Evolutionary conservation across 805 yeast genomes (phyloP), one percentile per base, ranked within the genome.

Genomic region (Candida hispaniensis): DNA sequence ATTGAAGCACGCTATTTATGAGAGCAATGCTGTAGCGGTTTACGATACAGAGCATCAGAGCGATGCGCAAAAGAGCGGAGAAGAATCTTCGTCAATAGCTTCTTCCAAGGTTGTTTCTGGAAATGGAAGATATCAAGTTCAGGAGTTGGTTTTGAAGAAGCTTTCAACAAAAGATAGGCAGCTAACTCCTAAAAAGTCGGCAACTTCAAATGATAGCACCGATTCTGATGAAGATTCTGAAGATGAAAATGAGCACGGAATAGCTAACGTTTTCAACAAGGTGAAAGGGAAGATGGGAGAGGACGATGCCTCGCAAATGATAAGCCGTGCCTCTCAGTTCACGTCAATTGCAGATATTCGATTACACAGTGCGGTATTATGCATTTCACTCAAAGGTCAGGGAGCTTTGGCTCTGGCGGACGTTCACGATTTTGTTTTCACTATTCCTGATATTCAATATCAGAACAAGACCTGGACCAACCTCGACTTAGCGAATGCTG

Each of bases 301-400:
- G 11, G 56, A 52, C 7, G 73, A 66, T 23, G 52, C 71, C 13
- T 61, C 71, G 15, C 67, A 71, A 43, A 83, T 88, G 94, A 58
- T 83, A 4, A 58, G 63, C 27, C 61, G 96, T 30, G 82, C 96
- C 1, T 69, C 80, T 16, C 71, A 70, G 39, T 81, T 71, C 50
- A 63, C 79, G 54, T 76, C 80, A 45, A 71, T 86, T 41, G 70
- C 73, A 14, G 59, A 69, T 10, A 63, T 88, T 42, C 60, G 58
- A 18, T 48, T 78, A 23, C 61, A 65, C 20, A 53, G 65, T n/a
- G 62, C 71, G 22, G 51, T 60, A n/a, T 51, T 86, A 10, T 65
- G 74, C 34, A 66, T 85, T 15, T 79, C 93, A 32, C 81, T 81
- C 56, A 72, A 73, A 46, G 93, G 91, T 6, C 73, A 72, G 10